Conservation (phyloP, 306 rosid genomes). For the Vigna trinervia region DNA sequence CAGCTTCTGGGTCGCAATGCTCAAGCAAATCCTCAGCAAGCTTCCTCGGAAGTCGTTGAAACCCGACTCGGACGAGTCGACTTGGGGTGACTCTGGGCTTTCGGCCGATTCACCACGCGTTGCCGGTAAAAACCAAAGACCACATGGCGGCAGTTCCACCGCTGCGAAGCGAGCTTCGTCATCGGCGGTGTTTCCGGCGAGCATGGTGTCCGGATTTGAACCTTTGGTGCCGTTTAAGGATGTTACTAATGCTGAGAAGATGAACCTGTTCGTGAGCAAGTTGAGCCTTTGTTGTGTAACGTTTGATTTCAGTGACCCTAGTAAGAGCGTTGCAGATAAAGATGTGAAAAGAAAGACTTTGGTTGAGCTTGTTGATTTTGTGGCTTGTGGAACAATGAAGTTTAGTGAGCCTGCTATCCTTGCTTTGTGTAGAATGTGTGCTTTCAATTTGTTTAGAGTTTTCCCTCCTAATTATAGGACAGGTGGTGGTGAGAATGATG, state of each 20-base stretch:
- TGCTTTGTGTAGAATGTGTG: conserved; percentile 60
- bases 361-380: conserved; percentile 60
- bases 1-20: conserved; percentile 62
- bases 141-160: conserved; percentile 52
- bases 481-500: conserved; percentile 51
- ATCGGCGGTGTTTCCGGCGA: conserved; percentile 65
- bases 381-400: conserved; percentile 46
- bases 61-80: conserved; percentile 57
- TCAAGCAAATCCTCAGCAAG: conserved; percentile 79
- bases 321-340: conserved; percentile 49
- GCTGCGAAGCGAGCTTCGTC: conserved; percentile 65
- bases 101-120: conserved; percentile 47
- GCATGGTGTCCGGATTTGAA: conserved; percentile 57
- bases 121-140: conserved; percentile 47
- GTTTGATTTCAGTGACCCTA: conserved; percentile 54
- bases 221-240: conserved; percentile 60
- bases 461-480: conserved; percentile 55
- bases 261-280: conserved; percentile 58
- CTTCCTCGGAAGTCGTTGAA: conserved; percentile 75
- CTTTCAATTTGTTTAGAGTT: conserved; percentile 52
- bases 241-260: conserved; percentile 52
- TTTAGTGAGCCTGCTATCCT: conserved; percentile 55
- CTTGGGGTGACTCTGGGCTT: conserved; percentile 36
- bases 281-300: conserved; percentile 58
- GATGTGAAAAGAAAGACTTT: conserved; percentile 54